Base-by-base conservation (phyloP, 2,329 filamentous ascomycete species). In the Talaromyces sp. region DNA sequence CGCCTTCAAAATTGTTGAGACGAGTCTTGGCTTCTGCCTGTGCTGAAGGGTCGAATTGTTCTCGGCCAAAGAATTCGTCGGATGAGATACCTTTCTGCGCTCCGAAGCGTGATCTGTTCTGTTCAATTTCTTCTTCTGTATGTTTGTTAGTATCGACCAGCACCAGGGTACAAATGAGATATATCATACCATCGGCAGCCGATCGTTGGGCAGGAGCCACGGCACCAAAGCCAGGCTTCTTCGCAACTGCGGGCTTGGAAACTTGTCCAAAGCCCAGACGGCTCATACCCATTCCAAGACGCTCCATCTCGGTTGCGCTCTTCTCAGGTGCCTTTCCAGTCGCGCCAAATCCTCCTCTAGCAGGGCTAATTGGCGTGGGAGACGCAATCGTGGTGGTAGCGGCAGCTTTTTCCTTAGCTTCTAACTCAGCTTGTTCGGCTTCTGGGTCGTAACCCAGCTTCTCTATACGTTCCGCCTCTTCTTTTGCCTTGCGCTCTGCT, bases 61-160 rank as follows among this genome's bases (percentile, higher is more conserved):
- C 92, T 76, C 95, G 94, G 73, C 94, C 93, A 75, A 99, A 99
- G 84, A 96, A 99, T 76, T 99, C 95, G 77, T 99, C 95, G 0
- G 93, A 97, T 0, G 93, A 97, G 70, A 99, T 99, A 71, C 91
- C 91, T 83, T 98, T 98, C 77, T 99, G 95, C 50, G 79, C 80
- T 67, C 93, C 94, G 73, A 99, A 99, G 78, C 97, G 97, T 74
- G 86, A 82, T 72, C 91, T 90, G 6, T 93, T 92, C 75, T 92
- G 96, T 73, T 87, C 88, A 73, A 97, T 88, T 63, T 90, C 88
- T 65, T 97, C 92, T 57, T 87, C 85, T 83, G 52, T 50, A 37
- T 24, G n/a, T 52, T 52, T 72, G 64, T 73, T 66, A 22, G 19
- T n/a, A 14, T 59, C 9, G 33, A 22, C 11, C 5, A 35, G 14